Evolutionary conservation across 2,329 filamentous ascomycete species (phyloP).

Genomic region (Fusarium praegraminearum): DNA sequence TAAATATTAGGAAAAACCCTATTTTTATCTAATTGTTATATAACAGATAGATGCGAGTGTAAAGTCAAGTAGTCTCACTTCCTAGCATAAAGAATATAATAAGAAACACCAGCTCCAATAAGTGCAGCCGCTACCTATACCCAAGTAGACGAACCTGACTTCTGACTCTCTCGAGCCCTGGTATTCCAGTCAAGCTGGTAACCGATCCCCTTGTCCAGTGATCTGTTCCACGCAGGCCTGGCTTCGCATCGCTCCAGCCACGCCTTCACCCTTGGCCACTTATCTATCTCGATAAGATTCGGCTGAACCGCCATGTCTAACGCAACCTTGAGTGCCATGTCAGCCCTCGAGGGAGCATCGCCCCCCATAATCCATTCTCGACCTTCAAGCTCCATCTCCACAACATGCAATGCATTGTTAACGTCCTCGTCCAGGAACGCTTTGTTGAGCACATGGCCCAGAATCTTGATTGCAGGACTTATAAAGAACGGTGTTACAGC

Average conservation of each 20-base stretch:
- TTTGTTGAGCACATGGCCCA: not conserved
- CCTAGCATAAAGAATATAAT: fast-evolving
- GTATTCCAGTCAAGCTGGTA: not conserved
- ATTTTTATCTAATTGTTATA: too few relatives aligned
- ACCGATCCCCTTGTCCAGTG: not conserved
- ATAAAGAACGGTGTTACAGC: not conserved
- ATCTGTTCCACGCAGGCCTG: not conserved
- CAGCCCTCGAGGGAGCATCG: not conserved
- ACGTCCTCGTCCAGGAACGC: not conserved
- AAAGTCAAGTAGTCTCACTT: not conserved
- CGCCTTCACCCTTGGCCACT: not conserved
- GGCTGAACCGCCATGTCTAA: not conserved
- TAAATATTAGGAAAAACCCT: too few relatives aligned
- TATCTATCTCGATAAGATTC: not conserved
- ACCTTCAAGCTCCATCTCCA: not conserved
- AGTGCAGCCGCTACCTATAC: fast-evolving
- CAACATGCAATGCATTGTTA: not conserved
- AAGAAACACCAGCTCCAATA: not conserved
- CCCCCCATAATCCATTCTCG: not conserved
- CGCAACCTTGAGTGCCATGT: not conserved
- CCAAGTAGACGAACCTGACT: not conserved
- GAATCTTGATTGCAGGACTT: not conserved
- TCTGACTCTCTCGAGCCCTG: not conserved
- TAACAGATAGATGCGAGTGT: fast-evolving
- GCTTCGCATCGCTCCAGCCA: not conserved